Percentiles rank a stretch among this genome's conserved stretches.
Evolutionary conservation across 2,329 filamentous ascomycete genomes (phyloP).

Genomic region (Colletotrichum horii): DNA sequence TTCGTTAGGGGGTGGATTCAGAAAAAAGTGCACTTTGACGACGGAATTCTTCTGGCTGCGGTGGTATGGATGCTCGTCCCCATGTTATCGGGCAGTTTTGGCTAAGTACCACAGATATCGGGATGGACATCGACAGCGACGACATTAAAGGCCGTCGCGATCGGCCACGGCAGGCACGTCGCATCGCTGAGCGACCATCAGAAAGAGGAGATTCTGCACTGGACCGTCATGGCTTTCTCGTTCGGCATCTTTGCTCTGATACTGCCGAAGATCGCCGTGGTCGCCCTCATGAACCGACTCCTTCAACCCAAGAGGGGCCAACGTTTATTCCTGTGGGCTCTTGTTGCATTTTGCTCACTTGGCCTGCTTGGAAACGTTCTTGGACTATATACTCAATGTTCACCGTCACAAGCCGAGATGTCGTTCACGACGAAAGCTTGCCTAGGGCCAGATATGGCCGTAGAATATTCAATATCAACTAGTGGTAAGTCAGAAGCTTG

Average conservation of each 20-base stretch:
- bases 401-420: slow-evolving; percentile 39
- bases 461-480: slow-evolving; percentile 44
- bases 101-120: neutral
- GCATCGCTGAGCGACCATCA: slow-evolving; percentile 31
- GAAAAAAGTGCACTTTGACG: slow-evolving; percentile 3
- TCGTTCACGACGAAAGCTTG: slow-evolving; percentile 38
- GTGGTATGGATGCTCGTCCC: neutral
- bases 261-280: slow-evolving; percentile 46
- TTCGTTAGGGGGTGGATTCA: slow-evolving; percentile 14
- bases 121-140: slow-evolving; percentile 10
- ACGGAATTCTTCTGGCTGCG: slow-evolving; percentile 1
- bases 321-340: slow-evolving; percentile 37
- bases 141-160: slow-evolving; percentile 30
- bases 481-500: slow-evolving; percentile 33
- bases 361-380: slow-evolving; percentile 40
- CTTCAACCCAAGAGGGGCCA: slow-evolving; percentile 40
- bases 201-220: slow-evolving; percentile 34
- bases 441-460: slow-evolving; percentile 36
- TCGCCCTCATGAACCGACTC: slow-evolving; percentile 40
- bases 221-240: slow-evolving; percentile 39
- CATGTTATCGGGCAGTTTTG: neutral
- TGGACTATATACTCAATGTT: slow-evolving; percentile 47
- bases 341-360: slow-evolving; percentile 34
- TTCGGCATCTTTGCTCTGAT: slow-evolving; percentile 43
- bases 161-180: slow-evolving; percentile 45